These are phyloP conservation scores for Chaetomium olivaceum DNA, from an alignment of 2,329 filamentous ascomycete species.

Conservation along the genomic window DNA sequence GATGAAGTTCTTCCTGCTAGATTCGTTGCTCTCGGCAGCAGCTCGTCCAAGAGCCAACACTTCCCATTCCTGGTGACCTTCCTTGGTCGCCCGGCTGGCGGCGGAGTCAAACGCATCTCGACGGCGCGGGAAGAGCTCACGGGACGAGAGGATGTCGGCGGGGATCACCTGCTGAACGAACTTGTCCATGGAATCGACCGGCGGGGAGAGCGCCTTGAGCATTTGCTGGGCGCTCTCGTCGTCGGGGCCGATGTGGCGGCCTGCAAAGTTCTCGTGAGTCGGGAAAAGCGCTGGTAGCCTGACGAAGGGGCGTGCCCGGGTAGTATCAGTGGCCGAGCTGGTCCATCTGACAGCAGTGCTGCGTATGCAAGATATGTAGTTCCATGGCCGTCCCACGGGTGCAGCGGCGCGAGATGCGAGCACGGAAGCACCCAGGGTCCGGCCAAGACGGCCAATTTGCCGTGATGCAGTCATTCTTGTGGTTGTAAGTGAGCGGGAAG, in stretches of 20 bases:
- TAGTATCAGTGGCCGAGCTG: slow-evolving; percentile 4
- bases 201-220: slow-evolving; percentile 77
- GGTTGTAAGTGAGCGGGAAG: background rate
- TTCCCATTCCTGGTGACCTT: slow-evolving; percentile 60
- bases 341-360: slow-evolving; percentile 6
- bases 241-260: slow-evolving; percentile 85
- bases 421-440: slow-evolving; percentile 25
- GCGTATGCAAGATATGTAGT: background rate
- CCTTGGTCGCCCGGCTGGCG: slow-evolving; percentile 38
- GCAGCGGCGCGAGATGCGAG: slow-evolving; percentile 21
- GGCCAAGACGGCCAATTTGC: slow-evolving; percentile 31
- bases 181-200: slow-evolving; percentile 70
- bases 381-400: slow-evolving; percentile 9
- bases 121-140: slow-evolving; percentile 59
- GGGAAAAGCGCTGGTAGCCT: slow-evolving; percentile 28
- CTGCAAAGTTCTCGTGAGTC: slow-evolving; percentile 66
- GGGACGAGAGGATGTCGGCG: slow-evolving; percentile 70
- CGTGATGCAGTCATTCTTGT: slow-evolving; percentile 26
- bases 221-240: slow-evolving; percentile 70
- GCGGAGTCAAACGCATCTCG: slow-evolving; percentile 44
- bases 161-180: slow-evolving; percentile 87
- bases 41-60: slow-evolving; percentile 48
- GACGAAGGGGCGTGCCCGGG: slow-evolving; percentile 15
- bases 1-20: slow-evolving; percentile 66
- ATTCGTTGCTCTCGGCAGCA: slow-evolving; percentile 41